Base-by-base conservation (phyloP, 2,329 filamentous ascomycete genomes). In the Pseudocercospora pini-densiflorae region DNA sequence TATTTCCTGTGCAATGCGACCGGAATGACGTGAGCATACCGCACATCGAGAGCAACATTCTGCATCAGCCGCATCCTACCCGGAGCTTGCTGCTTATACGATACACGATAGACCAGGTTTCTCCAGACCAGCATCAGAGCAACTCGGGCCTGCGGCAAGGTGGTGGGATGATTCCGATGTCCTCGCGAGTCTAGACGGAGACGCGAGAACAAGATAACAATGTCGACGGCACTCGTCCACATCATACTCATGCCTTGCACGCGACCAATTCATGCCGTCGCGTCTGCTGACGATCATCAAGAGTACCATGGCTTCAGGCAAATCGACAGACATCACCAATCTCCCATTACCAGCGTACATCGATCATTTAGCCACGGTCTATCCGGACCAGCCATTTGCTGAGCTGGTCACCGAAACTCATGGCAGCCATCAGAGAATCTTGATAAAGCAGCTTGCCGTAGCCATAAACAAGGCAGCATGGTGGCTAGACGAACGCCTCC, bases 401-500 rank as follows among this genome's bases (percentile, higher is more conserved):
- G 62, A 64, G 49, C 7, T 64, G 9, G 9, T 55, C 12, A 16
- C n/a, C 2, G 14, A 36, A 2, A 31, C n/a, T 31, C 31, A 55
- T 61, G 62, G 62, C 21, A 14, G 14, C 9, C 27, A 57, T 24
- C 45, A 57, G 24, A 21, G 12, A 5, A 31, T 67, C 5, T 64
- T 59, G 1, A 61, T 65, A n/a, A 57, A 55, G 24, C 62, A 65
- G 16, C 57, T 69, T 6, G 61, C 65, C 12, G 47, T 61, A 19
- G 65, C 67, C 24, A 59, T 67, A 36, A 60, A 69, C 43, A 62
- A 62, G 45, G 62, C 67, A 8, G 65, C 67, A 33, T 61, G 67
- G 51, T 69, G 67, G 67, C 65, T 69, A 0, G 67, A 69, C 21
- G 67, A 67, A 47, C 61, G 65, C 21, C 54, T 69, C 19, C 64